A percentile compares a stretch with the other conserved stretches of the same genome.
These are phyloP conservation scores for Colletotrichum sansevieriae DNA, from an alignment of 2,329 filamentous ascomycete species.

Conservation along the genomic window DNA sequence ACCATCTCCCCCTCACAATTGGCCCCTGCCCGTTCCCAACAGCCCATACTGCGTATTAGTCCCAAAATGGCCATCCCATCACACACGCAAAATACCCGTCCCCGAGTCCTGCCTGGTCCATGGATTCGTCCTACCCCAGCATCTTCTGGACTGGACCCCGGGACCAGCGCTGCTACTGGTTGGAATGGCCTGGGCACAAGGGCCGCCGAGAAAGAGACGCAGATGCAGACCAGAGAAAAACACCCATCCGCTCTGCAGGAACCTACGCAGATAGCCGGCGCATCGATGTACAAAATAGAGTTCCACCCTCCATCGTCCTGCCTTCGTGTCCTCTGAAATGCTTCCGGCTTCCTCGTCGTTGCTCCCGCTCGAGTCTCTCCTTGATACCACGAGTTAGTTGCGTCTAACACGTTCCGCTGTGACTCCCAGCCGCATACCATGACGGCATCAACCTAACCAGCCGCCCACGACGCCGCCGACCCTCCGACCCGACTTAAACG, in stretches of 20 bases:
- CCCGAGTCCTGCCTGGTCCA: conserved; percentile 37
- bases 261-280: conserved; percentile 19
- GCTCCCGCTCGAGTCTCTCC: conserved; percentile 39
- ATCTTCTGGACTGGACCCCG: conserved; percentile 31
- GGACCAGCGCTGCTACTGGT: conserved; percentile 34
- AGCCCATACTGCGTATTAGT: conserved; percentile 24
- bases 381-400: conserved; percentile 39
- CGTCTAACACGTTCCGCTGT: conserved; percentile 14
- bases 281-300: conserved; percentile 39
- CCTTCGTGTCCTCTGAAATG: conserved; percentile 20
- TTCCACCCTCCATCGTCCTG: conserved; percentile 36
- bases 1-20: conserved; percentile 6
- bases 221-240: conserved; percentile 18
- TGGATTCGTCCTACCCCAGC: conserved; percentile 37
- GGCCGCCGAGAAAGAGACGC: conserved; percentile 18
- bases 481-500: conserved; percentile 20
- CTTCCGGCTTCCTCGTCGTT: conserved; percentile 32
- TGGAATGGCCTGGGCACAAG: conserved; percentile 22
- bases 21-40: conserved; percentile 25
- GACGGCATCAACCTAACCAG: conserved; percentile 34
- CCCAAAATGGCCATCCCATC: conserved; percentile 34
- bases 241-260: conserved; percentile 28
- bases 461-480: conserved; percentile 9
- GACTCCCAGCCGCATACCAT: conserved; percentile 25
- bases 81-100: conserved; percentile 36